These are phyloP conservation scores for Zymoseptoria crescenta DNA, from an alignment of 2,329 filamentous ascomycete species.

Conservation along the genomic window DNA sequence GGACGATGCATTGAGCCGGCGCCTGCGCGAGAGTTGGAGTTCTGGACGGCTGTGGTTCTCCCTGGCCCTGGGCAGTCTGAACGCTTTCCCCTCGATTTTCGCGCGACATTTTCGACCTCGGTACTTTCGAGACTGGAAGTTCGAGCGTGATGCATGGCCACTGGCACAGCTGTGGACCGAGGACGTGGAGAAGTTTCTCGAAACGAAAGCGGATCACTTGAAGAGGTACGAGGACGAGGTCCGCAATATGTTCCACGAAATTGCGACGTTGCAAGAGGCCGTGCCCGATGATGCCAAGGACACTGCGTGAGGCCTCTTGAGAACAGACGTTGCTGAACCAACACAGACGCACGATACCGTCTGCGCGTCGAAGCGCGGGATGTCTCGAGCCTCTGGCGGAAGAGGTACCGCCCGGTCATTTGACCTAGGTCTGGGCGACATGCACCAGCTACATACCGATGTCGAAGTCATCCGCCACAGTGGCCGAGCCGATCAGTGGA, in stretches of 20 bases:
- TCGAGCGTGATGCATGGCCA: background rate
- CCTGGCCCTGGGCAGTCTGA: background rate
- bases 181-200: background rate
- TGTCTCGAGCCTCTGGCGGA: too few species aligned
- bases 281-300: too few species aligned
- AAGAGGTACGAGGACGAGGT: background rate
- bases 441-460: too few species aligned
- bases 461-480: too few species aligned
- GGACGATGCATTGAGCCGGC: background rate
- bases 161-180: constrained; percentile 1
- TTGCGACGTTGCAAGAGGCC: background rate
- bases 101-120: background rate
- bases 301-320: too few species aligned
- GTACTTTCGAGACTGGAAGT: background rate
- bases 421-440: too few species aligned
- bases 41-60: background rate
- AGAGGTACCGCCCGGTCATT: too few species aligned
- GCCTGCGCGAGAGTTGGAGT: background rate
- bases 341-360: too few species aligned
- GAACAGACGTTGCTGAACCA: too few species aligned
- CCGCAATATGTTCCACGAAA: background rate
- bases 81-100: background rate
- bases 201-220: background rate
- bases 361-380: too few species aligned
- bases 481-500: too few species aligned